Evolutionary conservation across 257 asterid genomes (phyloP).

Genomic region (Haberlea rhodopensis): DNA sequence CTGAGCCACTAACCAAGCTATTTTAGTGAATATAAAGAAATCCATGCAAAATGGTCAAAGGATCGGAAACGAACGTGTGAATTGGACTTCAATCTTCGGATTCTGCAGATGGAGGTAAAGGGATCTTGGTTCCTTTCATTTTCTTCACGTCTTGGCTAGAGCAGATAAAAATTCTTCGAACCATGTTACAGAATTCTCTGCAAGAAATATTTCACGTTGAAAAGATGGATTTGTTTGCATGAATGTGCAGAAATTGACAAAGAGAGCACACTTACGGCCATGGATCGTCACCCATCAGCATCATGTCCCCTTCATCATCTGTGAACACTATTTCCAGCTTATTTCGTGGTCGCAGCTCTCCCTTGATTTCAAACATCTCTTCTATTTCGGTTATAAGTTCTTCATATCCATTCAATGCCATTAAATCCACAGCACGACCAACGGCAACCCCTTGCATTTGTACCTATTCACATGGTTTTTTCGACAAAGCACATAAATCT

Average conservation of each 20-base stretch:
- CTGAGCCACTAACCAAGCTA: background rate
- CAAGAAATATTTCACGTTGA: constrained; percentile 9
- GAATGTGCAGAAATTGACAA: background rate
- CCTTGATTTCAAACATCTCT: constrained; percentile 79
- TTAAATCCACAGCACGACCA: constrained; percentile 91
- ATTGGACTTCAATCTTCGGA: constrained; percentile 36
- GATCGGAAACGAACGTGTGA: background rate
- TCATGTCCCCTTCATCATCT: constrained; percentile 93
- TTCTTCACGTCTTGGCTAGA: constrained; percentile 75
- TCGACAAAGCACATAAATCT: constrained; percentile 18
- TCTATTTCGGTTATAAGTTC: constrained; percentile 79
- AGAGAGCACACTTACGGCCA: constrained; percentile 69
- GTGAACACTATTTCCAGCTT: constrained; percentile 88
- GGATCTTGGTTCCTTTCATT: constrained; percentile 60
- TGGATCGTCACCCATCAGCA: constrained; percentile 98
- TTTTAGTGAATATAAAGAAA: background rate
- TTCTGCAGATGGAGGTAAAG: constrained; percentile 36
- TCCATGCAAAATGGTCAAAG: background rate
- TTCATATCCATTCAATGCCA: constrained; percentile 61
- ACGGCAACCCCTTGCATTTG: constrained; percentile 99
- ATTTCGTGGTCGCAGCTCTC: constrained; percentile 61
- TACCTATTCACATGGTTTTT: constrained; percentile 46
- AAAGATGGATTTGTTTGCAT: background rate
- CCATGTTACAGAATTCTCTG: constrained; percentile 88
- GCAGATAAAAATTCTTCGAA: constrained; percentile 65